phyloP scores from a whole-genome alignment of 2,329 filamentous ascomycete species.

The Colletotrichum destructivum region DNA sequence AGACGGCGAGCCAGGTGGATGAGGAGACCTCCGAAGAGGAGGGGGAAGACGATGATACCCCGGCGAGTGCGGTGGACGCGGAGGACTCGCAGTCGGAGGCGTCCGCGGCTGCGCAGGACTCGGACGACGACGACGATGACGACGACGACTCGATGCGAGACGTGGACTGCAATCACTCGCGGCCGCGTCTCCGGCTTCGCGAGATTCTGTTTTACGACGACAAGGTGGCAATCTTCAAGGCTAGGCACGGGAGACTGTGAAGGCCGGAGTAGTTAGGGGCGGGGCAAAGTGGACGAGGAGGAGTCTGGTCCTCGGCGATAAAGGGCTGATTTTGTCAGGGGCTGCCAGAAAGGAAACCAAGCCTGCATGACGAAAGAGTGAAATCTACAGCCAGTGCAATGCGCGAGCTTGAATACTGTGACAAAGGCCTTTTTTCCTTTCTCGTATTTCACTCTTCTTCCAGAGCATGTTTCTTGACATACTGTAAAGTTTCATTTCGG shows the following conservation, averaged over 20 bases:
- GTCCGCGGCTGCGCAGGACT: conserved; percentile 50
- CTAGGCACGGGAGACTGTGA: conserved; percentile 72
- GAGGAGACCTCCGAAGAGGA: conserved; percentile 51
- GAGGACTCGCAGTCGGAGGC: conserved; percentile 49
- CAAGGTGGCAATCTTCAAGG: conserved; percentile 85
- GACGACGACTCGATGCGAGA: conserved; percentile 60
- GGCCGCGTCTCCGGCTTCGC: conserved; percentile 72
- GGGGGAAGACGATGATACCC: conserved; percentile 49
- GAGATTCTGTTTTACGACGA: conserved; percentile 91
- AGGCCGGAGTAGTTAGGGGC: neutral
- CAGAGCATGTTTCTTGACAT: conserved; percentile 5
- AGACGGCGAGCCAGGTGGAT: conserved; percentile 48
- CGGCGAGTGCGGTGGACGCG: conserved; percentile 49
- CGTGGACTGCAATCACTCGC: conserved; percentile 56
- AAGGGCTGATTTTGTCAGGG: neutral
- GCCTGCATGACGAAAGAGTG: conserved; percentile 22
- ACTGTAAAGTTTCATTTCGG: neutral
- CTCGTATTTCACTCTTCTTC: neutral
- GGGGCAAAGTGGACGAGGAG: neutral
- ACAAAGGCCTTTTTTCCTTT: neutral
- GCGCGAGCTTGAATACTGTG: neutral
- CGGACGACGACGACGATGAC: conserved; percentile 57
- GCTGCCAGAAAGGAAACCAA: neutral
- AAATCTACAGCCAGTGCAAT: conserved; percentile 15
- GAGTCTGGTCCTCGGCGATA: neutral